A percentile compares a stretch with the other conserved stretches of the same genome.
phyloP scores from a whole-genome alignment of 73 alveolate species.

The Paramecium bursaria region DNA sequence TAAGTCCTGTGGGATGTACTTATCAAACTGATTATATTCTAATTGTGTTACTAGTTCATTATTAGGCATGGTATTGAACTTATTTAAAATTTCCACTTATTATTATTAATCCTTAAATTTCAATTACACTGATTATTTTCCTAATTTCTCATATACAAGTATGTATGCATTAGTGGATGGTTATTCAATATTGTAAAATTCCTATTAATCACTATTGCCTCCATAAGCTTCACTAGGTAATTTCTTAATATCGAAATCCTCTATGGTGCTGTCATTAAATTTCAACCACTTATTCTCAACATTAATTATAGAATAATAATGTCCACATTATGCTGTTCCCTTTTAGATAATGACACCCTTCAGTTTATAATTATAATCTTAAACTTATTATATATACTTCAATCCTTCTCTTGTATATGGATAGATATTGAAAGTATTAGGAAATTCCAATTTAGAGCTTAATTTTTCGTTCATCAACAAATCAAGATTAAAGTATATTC shows the following conservation, averaged over 20 bases:
- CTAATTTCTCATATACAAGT: constrained; percentile 92
- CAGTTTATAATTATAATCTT: constrained; percentile 78
- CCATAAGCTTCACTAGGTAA: constrained; percentile 87
- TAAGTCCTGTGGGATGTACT: constrained; percentile 50
- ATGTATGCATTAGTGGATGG: constrained; percentile 93
- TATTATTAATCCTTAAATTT: constrained; percentile 30
- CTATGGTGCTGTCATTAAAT: constrained; percentile 88
- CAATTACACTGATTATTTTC: constrained; percentile 74
- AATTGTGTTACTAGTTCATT: constrained; percentile 15
- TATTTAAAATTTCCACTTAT: neutral
- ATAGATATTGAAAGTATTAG: constrained; percentile 87
- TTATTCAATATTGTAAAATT: constrained; percentile 50
- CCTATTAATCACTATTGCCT: constrained; percentile 77
- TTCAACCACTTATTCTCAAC: constrained; percentile 82
- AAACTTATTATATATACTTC: constrained; percentile 63
- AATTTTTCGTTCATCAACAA: constrained; percentile 91
- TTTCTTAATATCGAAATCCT: constrained; percentile 71
- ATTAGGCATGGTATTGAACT: neutral
- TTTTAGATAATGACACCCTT: constrained; percentile 94
- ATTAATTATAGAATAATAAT: constrained; percentile 76
- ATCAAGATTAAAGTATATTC: constrained; percentile 95
- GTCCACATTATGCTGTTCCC: constrained; percentile 98
- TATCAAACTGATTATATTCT: constrained; percentile 23
- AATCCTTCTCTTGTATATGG: constrained; percentile 68
- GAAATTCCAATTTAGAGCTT: constrained; percentile 95